Evolutionary conservation across 2,329 filamentous ascomycete species (phyloP).

Genomic region (Dactylellina cionopaga): DNA sequence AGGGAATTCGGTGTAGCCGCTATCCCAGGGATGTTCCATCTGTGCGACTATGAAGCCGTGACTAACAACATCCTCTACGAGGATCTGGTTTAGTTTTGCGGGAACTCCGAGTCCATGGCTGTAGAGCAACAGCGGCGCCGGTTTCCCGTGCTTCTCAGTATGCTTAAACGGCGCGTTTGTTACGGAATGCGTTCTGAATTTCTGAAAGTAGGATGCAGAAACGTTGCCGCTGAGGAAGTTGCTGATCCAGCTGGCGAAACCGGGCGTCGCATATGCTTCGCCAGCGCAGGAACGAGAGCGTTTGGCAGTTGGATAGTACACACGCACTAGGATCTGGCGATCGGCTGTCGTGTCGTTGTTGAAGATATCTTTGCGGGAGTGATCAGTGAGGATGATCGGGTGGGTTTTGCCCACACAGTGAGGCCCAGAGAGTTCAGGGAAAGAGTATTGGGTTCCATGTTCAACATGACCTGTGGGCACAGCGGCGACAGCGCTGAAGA

Average conservation of each 20-base stretch:
- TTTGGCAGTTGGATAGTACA: constrained; percentile 32
- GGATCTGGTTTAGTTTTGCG: constrained; percentile 15
- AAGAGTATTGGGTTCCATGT: too few species aligned
- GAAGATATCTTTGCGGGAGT: constrained; percentile 26
- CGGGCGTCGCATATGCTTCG: constrained; percentile 22
- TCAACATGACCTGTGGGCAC: not conserved
- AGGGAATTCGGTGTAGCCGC: constrained; percentile 17
- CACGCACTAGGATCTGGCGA: constrained; percentile 22
- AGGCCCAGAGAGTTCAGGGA: constrained; percentile 31
- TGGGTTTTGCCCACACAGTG: constrained; percentile 28
- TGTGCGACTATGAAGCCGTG: constrained; percentile 11
- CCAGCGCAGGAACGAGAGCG: not conserved
- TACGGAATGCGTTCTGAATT: constrained; percentile 10
- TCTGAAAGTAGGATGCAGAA: constrained; percentile 22
- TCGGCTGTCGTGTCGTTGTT: constrained; percentile 1
- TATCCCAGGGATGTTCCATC: constrained; percentile 17
- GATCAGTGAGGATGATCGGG: constrained; percentile 36
- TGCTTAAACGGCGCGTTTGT: not conserved
- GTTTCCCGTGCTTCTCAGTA: not conserved
- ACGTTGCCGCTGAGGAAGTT: constrained; percentile 18
- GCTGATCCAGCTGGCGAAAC: constrained; percentile 26
- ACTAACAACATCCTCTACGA: constrained; percentile 21
- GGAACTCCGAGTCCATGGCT: constrained; percentile 11
- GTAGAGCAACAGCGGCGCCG: not conserved
- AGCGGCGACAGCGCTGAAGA: not conserved